A percentile compares a stretch with the other conserved stretches of the same genome.
phyloP scores from a whole-genome alignment of 2,329 filamentous ascomycete genomes.

The Claviceps citrina region DNA sequence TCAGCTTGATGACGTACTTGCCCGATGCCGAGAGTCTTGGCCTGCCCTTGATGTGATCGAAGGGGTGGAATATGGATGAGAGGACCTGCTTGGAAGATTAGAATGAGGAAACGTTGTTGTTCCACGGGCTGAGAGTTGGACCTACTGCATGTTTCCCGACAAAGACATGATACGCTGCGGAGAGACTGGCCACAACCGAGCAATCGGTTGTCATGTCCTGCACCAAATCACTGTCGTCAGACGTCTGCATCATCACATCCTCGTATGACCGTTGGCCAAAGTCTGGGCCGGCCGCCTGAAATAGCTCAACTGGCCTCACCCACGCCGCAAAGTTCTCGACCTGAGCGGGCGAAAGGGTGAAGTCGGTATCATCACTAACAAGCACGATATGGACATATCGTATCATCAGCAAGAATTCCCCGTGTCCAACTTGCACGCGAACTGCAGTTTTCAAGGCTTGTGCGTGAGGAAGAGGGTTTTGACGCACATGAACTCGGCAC shows the following conservation, averaged over 20 bases:
- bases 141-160: conserved; percentile 53
- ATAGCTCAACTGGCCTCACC: conserved; percentile 59
- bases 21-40: conserved; percentile 61
- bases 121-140: not conserved
- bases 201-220: conserved; percentile 95
- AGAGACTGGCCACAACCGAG: conserved; percentile 90
- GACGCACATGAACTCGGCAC: not conserved
- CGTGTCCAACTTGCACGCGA: too few relatives aligned
- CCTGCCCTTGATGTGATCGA: conserved; percentile 38
- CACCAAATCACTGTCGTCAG: conserved; percentile 60
- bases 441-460: too few relatives aligned
- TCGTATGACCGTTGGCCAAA: conserved; percentile 18
- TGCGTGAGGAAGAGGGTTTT: not conserved
- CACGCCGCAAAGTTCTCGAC: conserved; percentile 64
- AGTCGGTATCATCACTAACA: conserved; percentile 55
- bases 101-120: not conserved
- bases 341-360: conserved; percentile 63
- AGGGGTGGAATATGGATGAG: conserved; percentile 59
- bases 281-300: conserved; percentile 16
- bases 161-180: conserved; percentile 57
- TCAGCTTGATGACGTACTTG: conserved; percentile 81
- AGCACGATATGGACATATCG: too few relatives aligned
- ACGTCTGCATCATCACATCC: conserved; percentile 38
- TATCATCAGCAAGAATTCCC: too few relatives aligned
- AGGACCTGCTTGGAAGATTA: conserved; percentile 39